phyloP scores from a whole-genome alignment of 805 yeast species.

The Debaryomyces hansenii region DNA sequence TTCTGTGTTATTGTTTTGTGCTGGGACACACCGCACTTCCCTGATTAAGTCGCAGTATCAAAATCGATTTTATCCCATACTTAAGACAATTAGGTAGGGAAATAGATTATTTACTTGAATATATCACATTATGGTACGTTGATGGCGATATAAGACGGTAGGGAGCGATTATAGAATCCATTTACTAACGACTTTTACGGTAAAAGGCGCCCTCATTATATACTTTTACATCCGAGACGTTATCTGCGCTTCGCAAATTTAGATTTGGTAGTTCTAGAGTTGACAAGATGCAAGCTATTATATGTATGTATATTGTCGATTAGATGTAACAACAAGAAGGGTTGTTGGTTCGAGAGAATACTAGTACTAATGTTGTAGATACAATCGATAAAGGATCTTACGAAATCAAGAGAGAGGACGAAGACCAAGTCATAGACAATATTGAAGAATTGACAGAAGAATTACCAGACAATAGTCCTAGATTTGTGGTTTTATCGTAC shows the following conservation, averaged over 20 bases:
- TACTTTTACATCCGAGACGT: slow-evolving; percentile 61
- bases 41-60: slow-evolving; percentile 2
- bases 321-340: neutral
- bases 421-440: slow-evolving; percentile 45
- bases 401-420: slow-evolving; percentile 50
- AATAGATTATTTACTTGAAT: too few relatives aligned
- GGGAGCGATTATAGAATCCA: too few relatives aligned
- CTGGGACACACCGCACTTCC: slow-evolving; percentile 8
- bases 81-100: too few relatives aligned
- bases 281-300: slow-evolving; percentile 57
- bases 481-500: slow-evolving; percentile 73
- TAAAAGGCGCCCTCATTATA: slow-evolving; percentile 47
- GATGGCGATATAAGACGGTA: too few relatives aligned
- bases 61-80: neutral
- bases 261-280: slow-evolving; percentile 71
- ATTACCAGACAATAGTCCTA: slow-evolving; percentile 78
- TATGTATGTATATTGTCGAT: slow-evolving; percentile 42
- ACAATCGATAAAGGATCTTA: slow-evolving; percentile 56
- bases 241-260: slow-evolving; percentile 63
- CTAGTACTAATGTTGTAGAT: slow-evolving; percentile 25
- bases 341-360: neutral
- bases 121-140: too few relatives aligned
- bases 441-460: slow-evolving; percentile 70
- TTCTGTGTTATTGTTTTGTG: slow-evolving; percentile 12
- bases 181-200: neutral